phyloP scores from a whole-genome alignment of 441 rosid species.

The Codiaeum variegatum region DNA sequence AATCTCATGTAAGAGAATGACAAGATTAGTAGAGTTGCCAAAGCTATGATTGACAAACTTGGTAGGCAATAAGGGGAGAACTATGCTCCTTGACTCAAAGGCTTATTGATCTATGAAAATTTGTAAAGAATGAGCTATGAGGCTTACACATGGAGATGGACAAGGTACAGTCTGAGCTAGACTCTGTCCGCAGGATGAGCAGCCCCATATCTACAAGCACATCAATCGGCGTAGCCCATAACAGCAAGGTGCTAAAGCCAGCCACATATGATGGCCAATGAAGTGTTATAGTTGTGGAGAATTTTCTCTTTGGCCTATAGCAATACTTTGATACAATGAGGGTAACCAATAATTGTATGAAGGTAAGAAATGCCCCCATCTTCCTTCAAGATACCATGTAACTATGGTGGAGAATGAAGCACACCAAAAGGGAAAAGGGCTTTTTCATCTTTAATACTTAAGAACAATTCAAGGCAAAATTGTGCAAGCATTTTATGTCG shows the following conservation, averaged over 20 bases:
- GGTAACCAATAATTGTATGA: neutral
- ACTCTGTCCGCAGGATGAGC: too few species aligned
- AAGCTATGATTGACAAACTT: neutral
- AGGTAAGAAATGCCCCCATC: neutral
- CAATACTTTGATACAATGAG: too few species aligned
- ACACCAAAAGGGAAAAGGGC: neutral
- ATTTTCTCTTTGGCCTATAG: too few species aligned
- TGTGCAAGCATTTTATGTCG: neutral
- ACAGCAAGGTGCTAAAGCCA: too few species aligned
- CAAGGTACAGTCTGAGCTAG: too few species aligned
- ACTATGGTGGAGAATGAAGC: neutral
- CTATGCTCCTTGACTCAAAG: too few species aligned
- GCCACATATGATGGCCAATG: too few species aligned
- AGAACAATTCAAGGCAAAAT: neutral
- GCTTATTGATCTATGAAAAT: fast-evolving
- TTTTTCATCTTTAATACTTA: neutral
- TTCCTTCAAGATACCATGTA: neutral
- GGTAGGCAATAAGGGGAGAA: neutral
- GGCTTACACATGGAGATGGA: neutral
- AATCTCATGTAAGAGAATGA: neutral
- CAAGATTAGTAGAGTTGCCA: neutral
- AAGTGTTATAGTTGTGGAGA: too few species aligned
- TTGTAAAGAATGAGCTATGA: neutral
- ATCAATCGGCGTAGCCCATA: too few species aligned
- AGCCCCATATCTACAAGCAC: neutral